These are phyloP conservation scores for Sporobolus alterniflorus DNA, from an alignment of 202 grass and related monocot genomes.

Conservation along the genomic window DNA sequence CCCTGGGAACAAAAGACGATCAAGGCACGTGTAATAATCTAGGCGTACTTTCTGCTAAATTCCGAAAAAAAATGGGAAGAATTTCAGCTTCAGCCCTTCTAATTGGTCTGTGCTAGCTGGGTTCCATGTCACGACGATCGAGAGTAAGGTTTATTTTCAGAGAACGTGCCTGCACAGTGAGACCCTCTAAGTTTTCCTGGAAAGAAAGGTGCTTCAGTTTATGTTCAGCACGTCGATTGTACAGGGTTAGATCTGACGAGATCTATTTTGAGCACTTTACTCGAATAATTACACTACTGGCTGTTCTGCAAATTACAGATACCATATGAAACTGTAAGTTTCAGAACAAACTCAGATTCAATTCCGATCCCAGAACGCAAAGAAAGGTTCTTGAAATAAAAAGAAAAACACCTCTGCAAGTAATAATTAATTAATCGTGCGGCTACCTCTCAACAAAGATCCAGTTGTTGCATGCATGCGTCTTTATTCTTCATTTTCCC, in stretches of 20 bases:
- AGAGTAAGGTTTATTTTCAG: background rate
- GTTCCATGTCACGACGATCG: background rate
- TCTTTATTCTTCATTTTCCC: no score
- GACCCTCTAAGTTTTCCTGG: background rate
- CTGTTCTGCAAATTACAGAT: background rate
- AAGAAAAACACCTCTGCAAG: no score
- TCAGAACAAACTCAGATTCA: background rate
- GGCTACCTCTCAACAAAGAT: no score
- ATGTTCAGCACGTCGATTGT: background rate
- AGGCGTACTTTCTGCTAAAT: background rate
- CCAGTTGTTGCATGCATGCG: no score
- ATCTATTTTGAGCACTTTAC: background rate
- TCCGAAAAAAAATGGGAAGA: background rate
- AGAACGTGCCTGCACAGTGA: background rate
- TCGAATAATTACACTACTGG: background rate
- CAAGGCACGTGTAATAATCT: background rate
- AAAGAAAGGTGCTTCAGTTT: background rate
- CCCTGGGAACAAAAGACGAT: background rate
- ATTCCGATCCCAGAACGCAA: no score
- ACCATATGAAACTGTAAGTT: background rate
- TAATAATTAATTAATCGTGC: no score
- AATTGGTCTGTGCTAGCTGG: no score
- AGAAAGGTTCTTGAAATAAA: no score
- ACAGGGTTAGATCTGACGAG: background rate
- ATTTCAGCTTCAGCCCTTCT: background rate